Base-by-base conservation (phyloP, 306 rosid genomes). In the Vigna reflexopilosa region DNA sequence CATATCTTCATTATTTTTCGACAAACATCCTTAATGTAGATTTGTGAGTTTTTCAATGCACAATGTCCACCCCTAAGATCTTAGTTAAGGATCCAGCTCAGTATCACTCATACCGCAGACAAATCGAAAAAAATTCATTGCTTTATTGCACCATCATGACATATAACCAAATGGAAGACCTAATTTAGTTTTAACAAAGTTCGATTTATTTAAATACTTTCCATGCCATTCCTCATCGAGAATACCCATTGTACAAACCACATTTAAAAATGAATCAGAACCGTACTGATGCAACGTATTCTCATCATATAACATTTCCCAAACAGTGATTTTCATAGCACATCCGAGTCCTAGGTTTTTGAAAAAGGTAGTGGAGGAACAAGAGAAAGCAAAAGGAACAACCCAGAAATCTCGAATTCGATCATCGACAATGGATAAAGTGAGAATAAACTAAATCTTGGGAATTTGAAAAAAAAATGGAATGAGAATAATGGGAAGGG, bases 111-210 rank as follows among this genome's bases (percentile, higher is more conserved):
- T 2, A 44, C 48, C 14, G 7, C 4, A 2, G 3, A 42, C 12
- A 42, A 8, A 42, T 42, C 4, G 9, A 10, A 58, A 69, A 77
- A 68, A 73, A 67, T 32, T 48, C 62, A 10, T 32, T 45, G 67
- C 36, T 13, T 61, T 45, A 48, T 30, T 55, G 49, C 40, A 34
- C 52, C 30, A 54, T 54, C 75, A 45, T 3, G n/a, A 63, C 17
- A 34, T 8, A 20, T 77, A 68, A 65, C 66, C 26, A 65, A 59
- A 71, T 28, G n/a, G 42, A 64, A 75, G 28, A 76, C 51, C 49
- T 64, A n/a, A 56, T 64, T n/a, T 30, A 75, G 48, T 67, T 38
- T 36, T n/a, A 48, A 47, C 9, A 34, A 22, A 64, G 56, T 63
- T 71, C 24, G 42, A 51, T 56, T 19, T 9, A 45, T 54, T 56